Evolutionary conservation across 1,284 basidiomycete species (phyloP), one percentile per base, ranked within the genome.

Genomic region (Marasmius sp.): DNA sequence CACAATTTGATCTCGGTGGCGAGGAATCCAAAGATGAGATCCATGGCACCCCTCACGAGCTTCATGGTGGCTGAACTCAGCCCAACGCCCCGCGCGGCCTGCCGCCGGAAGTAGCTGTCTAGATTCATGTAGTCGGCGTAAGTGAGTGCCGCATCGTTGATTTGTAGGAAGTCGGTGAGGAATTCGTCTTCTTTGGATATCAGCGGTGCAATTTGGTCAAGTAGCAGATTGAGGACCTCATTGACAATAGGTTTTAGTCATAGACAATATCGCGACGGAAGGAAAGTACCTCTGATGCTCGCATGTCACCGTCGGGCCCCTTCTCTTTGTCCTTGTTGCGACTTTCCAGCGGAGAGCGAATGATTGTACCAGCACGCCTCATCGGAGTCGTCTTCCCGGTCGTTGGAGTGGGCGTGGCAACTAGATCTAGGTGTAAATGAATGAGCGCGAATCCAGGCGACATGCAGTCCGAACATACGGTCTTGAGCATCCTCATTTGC

Each of bases 121-220:
- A 99, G 79, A 54, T 90, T 88, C 87, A 95, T 94, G 70, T 97
- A 96, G 75, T 98, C 97, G 9, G 97, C 97, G 75, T 95, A 99
- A 0, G 97, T 98, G 18, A 94, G 82, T 27, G 88, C 88, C 50
- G 88, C 86, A 69, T 97, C 94, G 65, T 92, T 91, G 71, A 97
- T 92, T 71, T 97, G 95, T 50, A 99, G 79, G 73, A 98, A 95
- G 68, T 96, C 93, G 9, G 89, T 85, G 64, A 98, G 88, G 75
- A 98, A 98, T 16, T 88, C 88, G 70, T 93, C 88, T 76, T 99
- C 97, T 10, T 85, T 85, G 61, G 89, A 87, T 14, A 98, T 82
- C 58, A 91, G 82, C 2, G 88, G 87, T 6, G 90, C 83, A 6
- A 98, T 82, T 72, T 93, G 89, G 53, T 91, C 86, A 3, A 98